Evolutionary conservation across 2,329 filamentous ascomycete species (phyloP), one percentile per base, ranked within the genome.

Genomic region (Dothidotthia symphoricarpi): DNA sequence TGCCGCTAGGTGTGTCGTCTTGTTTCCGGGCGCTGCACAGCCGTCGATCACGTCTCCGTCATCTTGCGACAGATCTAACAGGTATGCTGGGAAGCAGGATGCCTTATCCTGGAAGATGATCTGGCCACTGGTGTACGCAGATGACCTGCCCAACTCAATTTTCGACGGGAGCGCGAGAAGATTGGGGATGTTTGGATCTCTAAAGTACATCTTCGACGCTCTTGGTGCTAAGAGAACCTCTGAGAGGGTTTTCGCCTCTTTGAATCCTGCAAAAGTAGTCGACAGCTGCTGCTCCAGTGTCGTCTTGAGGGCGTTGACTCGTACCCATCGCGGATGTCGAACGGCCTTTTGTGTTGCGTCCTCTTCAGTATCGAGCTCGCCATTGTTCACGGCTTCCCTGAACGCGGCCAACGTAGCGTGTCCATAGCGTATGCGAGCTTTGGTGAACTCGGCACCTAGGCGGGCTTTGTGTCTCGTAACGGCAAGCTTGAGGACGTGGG

Each of bases 81-180:
- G 73, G 61, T 93, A 93, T 1, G 91, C 93, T 0, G 93, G 93
- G 58, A 98, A 96, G 61, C 93, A 98, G 1, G 90, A 96, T 0
- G 93, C 91, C 67, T 96, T 97, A 60, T 97, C 93, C 64, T 98
- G 93, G 16, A 97, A 72, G 43, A 97, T 95, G 36, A 97, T 80
- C 31, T 82, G 77, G 1, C 91, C 91, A 1, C 77, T 72, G 11
- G 72, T 76, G 65, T 97, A 97, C 0, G 88, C 85, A 11, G 77
- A 68, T 6, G 81, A 83, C 45, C 82, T 85, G 14, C 81, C 83
- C 28, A 96, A 73, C 57, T 95, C 86, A 25, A 78, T 74, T 2
- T 77, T 75, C 1, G 85, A 80, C 2, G 87, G 82, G 1, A 95
- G 71, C 2, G 89, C 93, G 6, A 98, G 66, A 3, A 98, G 74